Evolutionary conservation across 2,329 filamentous ascomycete species (phyloP), one percentile per base, ranked within the genome.

Genomic region (Xylaria sp.): DNA sequence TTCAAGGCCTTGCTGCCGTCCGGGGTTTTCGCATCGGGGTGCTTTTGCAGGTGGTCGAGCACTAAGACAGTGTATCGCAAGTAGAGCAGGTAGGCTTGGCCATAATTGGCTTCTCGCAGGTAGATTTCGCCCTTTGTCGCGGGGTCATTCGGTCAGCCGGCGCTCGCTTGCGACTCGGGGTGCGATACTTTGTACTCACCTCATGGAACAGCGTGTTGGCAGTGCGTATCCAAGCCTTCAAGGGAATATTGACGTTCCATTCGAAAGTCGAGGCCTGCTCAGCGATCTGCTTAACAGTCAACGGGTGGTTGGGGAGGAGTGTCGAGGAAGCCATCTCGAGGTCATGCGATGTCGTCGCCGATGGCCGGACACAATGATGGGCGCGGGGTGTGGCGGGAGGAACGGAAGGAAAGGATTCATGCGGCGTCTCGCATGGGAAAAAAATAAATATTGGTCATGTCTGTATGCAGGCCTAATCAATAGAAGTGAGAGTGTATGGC

Each of bases 71-170:
- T 91, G 74, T 96, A 92, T 63, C 94, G 87, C 69, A 94, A 91
- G n/a, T 96, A 83, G 54, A 97, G 85, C 50, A 97, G 82, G 71
- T 96, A 99, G 4, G 93, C 90, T 68, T 94, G 89, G 64, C 92
- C 85, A 60, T 91, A 85, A 72, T 97, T 92, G 66, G 88, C 88
- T 72, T 97, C 93, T 39, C 83, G 82, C 66, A 94, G 82, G 69
- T 96, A 96, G 64, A 93, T 91, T 47, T 85, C 81, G 18, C 91
- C 92, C 90, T 97, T 67, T 26, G 7, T 54, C 67, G 48, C 68
- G 65, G 39, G 22, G 39, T 4, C 29, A 34, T 13, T 13, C 16
- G 29, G 29, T 41, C 20, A n/a, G 49, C 56, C 38, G 58, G 52
- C 7, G 45, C 40, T 22, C 16, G 2, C 26, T 22, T 17, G 18